These are phyloP conservation scores for Tylopilus balloui DNA, from an alignment of 768 basidiomycete genomes.

Conservation along the genomic window DNA sequence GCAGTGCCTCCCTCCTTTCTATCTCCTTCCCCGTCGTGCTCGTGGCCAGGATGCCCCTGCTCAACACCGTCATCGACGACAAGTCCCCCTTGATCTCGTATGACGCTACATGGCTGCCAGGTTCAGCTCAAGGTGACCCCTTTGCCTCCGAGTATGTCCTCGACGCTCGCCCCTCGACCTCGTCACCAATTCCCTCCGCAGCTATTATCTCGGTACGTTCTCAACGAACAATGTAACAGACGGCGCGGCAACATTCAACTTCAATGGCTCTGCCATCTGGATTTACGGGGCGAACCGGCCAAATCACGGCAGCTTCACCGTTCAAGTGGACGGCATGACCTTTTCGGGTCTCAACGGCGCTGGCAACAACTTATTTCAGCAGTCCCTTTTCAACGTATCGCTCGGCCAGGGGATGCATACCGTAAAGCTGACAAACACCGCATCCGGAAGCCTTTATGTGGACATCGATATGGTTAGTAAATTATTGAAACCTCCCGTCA, in stretches of 20 bases:
- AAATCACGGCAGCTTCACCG: slow-evolving; percentile 44
- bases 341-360: slow-evolving; percentile 31
- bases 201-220: slow-evolving; percentile 40
- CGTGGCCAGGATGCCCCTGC: slow-evolving; percentile 18
- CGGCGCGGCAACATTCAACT: slow-evolving; percentile 38
- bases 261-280: slow-evolving; percentile 47
- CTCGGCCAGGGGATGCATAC: slow-evolving; percentile 36
- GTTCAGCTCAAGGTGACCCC: slow-evolving; percentile 10
- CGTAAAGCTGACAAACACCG: slow-evolving; percentile 31
- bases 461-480: slow-evolving; percentile 48
- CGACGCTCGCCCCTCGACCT: background rate
- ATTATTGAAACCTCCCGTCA: background rate
- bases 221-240: slow-evolving; percentile 33
- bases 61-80: slow-evolving; percentile 28
- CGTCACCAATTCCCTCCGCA: slow-evolving; percentile 6
- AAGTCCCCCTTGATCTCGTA: slow-evolving; percentile 32
- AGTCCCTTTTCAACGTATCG: slow-evolving; percentile 36
- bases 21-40: background rate
- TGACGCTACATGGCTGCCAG: slow-evolving; percentile 22
- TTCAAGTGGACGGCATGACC: slow-evolving; percentile 37
- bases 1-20: background rate
- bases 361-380: slow-evolving; percentile 34
- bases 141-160: slow-evolving; percentile 17
- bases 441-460: slow-evolving; percentile 32
- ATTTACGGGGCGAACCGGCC: slow-evolving; percentile 47